Percentiles rank a stretch among this genome's conserved stretches.
These are phyloP conservation scores for Ophiostoma populinum DNA, from an alignment of 2,329 filamentous ascomycete species.

Conservation along the genomic window DNA sequence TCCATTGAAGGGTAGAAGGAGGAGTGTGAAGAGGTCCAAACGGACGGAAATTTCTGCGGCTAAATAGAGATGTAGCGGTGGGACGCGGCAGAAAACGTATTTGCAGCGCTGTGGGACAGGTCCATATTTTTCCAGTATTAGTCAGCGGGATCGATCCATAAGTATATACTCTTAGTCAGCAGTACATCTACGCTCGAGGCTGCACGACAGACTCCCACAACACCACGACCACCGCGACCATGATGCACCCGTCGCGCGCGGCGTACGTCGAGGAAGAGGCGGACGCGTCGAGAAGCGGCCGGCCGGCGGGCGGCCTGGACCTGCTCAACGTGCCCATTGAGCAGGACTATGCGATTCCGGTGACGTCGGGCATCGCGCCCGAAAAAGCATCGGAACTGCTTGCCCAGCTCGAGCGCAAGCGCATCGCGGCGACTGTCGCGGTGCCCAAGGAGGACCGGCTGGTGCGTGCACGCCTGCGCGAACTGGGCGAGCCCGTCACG, in stretches of 20 bases:
- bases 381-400: conserved; percentile 76
- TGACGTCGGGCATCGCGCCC: conserved; percentile 48
- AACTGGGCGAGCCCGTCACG: conserved; percentile 84
- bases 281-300: conserved; percentile 48
- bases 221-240: conserved; percentile 14
- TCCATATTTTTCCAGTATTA: not conserved
- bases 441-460: conserved; percentile 84
- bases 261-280: conserved; percentile 83
- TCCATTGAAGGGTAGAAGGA: not conserved
- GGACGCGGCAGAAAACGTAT: not conserved
- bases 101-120: conserved; percentile 1
- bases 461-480: conserved; percentile 64
- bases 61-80: conserved; percentile 4
- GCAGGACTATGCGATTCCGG: conserved; percentile 68
- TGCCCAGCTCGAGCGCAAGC: conserved; percentile 79
- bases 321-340: conserved; percentile 43
- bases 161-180: not conserved
- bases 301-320: conserved; percentile 18
- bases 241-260: conserved; percentile 76
- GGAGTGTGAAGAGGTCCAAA: not conserved
- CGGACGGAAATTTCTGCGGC: conserved; percentile 1
- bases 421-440: conserved; percentile 70
- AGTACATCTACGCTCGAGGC: too few species aligned
- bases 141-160: too few species aligned
- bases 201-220: not conserved